Base-by-base conservation (phyloP, 306 rosid genomes). In the Leucaena leucocephala region DNA sequence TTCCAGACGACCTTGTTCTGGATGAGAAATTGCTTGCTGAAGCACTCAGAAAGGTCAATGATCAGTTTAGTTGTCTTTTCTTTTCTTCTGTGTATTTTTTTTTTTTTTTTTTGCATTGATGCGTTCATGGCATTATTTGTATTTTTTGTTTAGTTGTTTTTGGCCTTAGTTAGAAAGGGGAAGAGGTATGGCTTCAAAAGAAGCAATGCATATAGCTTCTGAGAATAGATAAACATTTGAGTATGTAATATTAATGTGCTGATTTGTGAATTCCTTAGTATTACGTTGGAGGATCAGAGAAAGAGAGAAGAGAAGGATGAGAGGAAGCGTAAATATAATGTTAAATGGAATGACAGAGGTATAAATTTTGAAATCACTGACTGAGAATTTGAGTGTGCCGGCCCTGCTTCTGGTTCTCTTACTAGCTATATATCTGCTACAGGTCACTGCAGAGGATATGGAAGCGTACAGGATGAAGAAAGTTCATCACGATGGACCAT, bases 281-380 rank as follows among this genome's bases (percentile, higher is more conserved):
- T 80, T 44, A 70, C 2, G n/a, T 44, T 35, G 68, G 68, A 63
- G 44, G 68, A 63, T 22, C 82, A 83, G 76, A 88, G 87, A 52
- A 91, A 72, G 82, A 81, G 62, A 58, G 94, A 89, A 77, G 97
- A 88, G 86, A 88, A 70, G 77, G 89, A 90, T 40, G 94, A 89
- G 69, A 85, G 91, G 71, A 89, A 91, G 72, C 88, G 83, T 42
- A 88, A 91, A 64, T 86, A 84, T 65, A 86, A 91, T 43, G 89
- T 84, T 46, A 78, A 74, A 75, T 88, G 90, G 90, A 83, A 85
- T 65, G 89, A 86, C 46, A n/a, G 65, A 63, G 43, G 21, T 35
- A 63, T 10, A 55, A 0, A 35, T 35, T 34, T 62, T 34, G 15
- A 62, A 33, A 3, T 4, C 42, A 6, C 43, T 34, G 43, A 4